phyloP scores from a whole-genome alignment of 441 rosid genomes.

The Raphanus hybrid region DNA sequence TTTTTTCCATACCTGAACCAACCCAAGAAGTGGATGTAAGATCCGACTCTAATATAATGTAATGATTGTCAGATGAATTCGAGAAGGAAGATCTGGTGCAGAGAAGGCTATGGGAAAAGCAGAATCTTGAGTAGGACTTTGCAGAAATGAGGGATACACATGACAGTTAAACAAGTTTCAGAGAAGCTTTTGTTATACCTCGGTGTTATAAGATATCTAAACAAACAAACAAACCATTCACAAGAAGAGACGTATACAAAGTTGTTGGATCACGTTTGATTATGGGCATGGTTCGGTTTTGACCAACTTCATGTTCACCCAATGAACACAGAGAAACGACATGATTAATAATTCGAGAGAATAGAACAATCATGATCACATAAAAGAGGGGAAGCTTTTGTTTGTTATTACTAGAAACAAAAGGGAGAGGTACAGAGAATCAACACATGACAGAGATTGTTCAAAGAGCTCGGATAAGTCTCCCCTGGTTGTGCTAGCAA shows the following conservation, averaged over 20 bases:
- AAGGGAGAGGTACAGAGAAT: too few species aligned
- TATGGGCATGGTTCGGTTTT: constrained; percentile 22
- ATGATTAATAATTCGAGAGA: too few species aligned
- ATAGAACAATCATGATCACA: too few species aligned
- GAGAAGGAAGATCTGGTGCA: constrained; percentile 75
- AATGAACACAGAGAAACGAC: too few species aligned
- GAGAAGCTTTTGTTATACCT: constrained; percentile 29
- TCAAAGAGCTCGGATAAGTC: too few species aligned
- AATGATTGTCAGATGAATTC: constrained; percentile 57
- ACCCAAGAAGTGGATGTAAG: not conserved
- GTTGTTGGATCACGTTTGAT: not conserved
- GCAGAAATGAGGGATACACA: constrained; percentile 50
- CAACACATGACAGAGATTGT: too few species aligned
- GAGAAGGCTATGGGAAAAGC: constrained; percentile 76
- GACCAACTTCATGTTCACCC: constrained; percentile 30
- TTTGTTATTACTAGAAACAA: too few species aligned
- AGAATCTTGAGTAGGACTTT: constrained; percentile 72
- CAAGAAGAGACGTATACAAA: constrained; percentile 22
- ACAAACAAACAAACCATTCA: constrained; percentile 18
- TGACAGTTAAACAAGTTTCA: constrained; percentile 1
- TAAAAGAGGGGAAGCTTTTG: too few species aligned
- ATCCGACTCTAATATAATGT: not conserved
- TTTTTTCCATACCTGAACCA: not conserved
- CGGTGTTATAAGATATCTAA: constrained; percentile 9
- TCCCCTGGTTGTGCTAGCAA: too few species aligned